Base-by-base conservation (phyloP, 495 filamentous ascomycete species). In the Penicillium daleae region DNA sequence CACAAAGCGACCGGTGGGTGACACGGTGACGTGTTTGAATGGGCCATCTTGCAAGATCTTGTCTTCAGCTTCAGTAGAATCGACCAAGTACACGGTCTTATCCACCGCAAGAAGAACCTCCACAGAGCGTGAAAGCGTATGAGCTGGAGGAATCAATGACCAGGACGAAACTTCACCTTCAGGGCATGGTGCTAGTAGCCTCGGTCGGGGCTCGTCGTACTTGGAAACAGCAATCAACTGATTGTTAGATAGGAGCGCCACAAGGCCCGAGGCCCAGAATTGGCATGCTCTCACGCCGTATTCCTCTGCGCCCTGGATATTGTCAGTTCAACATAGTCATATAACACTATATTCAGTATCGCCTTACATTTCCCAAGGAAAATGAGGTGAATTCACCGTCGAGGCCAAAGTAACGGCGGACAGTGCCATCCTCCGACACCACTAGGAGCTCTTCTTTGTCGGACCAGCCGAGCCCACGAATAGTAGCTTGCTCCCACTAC, bases 331-430 rank as follows among this genome's bases (percentile, higher is more conserved):
- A 0, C 1, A 29, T 17, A 12, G 24, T 2, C 13, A 54, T 1
- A 26, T 0, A 29, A 29, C 5, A 15, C 5, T 29, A 8, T 6
- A 22, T 4, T 6, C 4, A 39, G 26, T 26, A 21, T 4, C 19
- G 48, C 56, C 78, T 63, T 77, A 89, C 92, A 80, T 94, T 89
- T 44, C 95, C 95, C 2, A 99, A 82, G n/a, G 91, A 91, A 74
- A 98, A 99, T 62, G 97, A 93, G 3, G 88, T 92, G 74, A 99
- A 99, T 66, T 98, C 93, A 42, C 91, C 91, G 74, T 96, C 89
- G 33, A 99, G 77, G 69, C 97, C 91, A 69, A 90, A 91, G 71
- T 98, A 99, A 71, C 91, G 94, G 59, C 93, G 83, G 29, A 98
- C 94, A 9, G 87, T 93, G 55, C 95, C 95, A 69, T 98, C 95